Evolutionary conservation across 176 grass and related monocot genomes (phyloP).

Genomic region (Eleusine indica): DNA sequence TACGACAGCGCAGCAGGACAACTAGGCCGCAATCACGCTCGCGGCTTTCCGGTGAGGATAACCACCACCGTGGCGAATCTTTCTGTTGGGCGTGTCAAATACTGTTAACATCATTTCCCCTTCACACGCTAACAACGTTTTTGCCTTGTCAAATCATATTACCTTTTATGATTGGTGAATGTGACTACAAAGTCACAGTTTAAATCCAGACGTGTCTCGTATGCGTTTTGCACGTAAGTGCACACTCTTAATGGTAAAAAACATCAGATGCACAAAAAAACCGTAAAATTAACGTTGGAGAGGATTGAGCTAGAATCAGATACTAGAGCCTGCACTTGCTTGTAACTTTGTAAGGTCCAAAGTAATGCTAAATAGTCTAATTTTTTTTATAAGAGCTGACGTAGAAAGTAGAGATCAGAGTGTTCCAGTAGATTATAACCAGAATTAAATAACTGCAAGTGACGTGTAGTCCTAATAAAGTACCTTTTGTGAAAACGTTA

Average conservation of each 20-base stretch:
- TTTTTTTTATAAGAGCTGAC: not conserved
- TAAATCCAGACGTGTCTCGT: not conserved
- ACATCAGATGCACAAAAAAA: not conserved
- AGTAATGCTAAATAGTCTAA: not conserved
- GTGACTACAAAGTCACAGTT: not conserved
- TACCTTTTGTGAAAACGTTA: constrained; percentile 19
- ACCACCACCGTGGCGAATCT: constrained; percentile 15
- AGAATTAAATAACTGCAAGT: not conserved
- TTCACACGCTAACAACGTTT: constrained; percentile 23
- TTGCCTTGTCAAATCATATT: constrained; percentile 6
- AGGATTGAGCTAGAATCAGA: not conserved
- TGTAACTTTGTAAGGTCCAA: too few relatives aligned
- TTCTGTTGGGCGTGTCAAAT: not conserved
- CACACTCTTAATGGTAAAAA: not conserved
- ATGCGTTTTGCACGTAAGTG: not conserved
- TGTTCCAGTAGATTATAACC: not conserved
- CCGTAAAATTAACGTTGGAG: not conserved
- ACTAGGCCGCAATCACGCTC: not conserved
- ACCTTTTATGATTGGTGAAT: constrained; percentile 3
- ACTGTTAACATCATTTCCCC: constrained; percentile 32
- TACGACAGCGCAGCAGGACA: constrained; percentile 31
- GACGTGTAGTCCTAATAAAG: not conserved
- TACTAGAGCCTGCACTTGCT: too few relatives aligned
- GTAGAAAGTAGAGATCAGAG: not conserved
- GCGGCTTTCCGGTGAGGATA: not conserved